Evolutionary conservation across 2,329 filamentous ascomycete species (phyloP).

Genomic region (Venturiaceae sp.): DNA sequence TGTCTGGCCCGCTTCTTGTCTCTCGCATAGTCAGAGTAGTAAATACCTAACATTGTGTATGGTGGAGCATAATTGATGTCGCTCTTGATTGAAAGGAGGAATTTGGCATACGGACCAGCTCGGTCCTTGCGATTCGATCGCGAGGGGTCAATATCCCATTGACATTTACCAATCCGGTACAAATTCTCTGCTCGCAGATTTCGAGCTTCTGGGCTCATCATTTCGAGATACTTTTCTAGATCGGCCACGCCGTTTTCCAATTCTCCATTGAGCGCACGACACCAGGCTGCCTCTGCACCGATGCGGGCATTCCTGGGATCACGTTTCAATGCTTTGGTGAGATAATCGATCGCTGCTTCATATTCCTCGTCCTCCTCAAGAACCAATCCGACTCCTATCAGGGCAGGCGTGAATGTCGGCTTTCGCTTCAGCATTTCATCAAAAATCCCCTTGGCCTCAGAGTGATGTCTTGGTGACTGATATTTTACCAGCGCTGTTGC

Average conservation of each 20-base stretch:
- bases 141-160: conserved; percentile 76
- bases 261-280: conserved; percentile 73
- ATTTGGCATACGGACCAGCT: conserved; percentile 71
- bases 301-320: conserved; percentile 70
- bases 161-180: conserved; percentile 76
- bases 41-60: conserved; percentile 84
- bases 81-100: conserved; percentile 73
- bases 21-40: conserved; percentile 82
- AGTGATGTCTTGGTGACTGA: conserved; percentile 80
- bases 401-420: conserved; percentile 63
- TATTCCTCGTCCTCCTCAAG: conserved; percentile 91
- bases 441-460: conserved; percentile 80
- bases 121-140: conserved; percentile 68
- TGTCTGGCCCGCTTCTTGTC: conserved; percentile 80
- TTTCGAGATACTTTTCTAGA: conserved; percentile 58
- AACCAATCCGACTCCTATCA: conserved; percentile 86
- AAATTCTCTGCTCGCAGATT: conserved; percentile 78
- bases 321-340: conserved; percentile 63
- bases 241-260: conserved; percentile 57
- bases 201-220: conserved; percentile 25
- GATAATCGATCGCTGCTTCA: conserved; percentile 67
- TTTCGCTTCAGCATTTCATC: conserved; percentile 70
- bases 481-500: conserved; percentile 85
- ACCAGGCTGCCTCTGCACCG: conserved; percentile 83
- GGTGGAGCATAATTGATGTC: conserved; percentile 82